Conservation (phyloP, 345 rosid genomes). For the Pistacia vera region DNA sequence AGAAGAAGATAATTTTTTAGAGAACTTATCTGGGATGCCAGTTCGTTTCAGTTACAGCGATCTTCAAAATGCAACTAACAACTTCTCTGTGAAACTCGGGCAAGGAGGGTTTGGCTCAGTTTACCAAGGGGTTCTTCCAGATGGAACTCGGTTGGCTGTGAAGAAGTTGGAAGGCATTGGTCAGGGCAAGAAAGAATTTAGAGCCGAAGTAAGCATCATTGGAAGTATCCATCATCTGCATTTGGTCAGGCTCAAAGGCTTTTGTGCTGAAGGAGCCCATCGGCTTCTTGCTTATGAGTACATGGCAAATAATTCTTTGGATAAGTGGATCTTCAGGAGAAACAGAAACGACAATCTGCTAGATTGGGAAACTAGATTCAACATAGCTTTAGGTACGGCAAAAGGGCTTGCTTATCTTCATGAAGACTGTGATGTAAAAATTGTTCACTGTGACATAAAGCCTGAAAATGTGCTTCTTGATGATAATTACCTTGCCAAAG, state of each 20-base stretch:
- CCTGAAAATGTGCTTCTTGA: conserved; percentile 93
- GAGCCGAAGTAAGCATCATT: conserved; percentile 91
- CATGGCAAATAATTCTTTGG: conserved; percentile 82
- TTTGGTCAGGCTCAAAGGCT: conserved; percentile 83
- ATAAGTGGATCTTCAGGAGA: conserved; percentile 83
- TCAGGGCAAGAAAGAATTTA: conserved; percentile 94
- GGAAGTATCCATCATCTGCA: conserved; percentile 95
- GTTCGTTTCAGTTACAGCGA: conserved; percentile 72
- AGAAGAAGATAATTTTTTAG: conserved; percentile 84
- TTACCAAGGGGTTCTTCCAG: conserved; percentile 72
- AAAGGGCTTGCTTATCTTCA: conserved; percentile 95
- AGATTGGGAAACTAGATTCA: conserved; percentile 79
- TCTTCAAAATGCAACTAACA: conserved; percentile 74
- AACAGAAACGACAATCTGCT: conserved; percentile 44
- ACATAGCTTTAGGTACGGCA: conserved; percentile 80
- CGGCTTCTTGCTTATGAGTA: conserved; percentile 88
- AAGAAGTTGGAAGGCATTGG: conserved; percentile 95
- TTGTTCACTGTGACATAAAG: conserved; percentile 90
- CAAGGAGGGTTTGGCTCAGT: conserved; percentile 98
- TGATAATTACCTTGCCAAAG: conserved; percentile 76
- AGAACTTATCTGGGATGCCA: conserved; percentile 77
- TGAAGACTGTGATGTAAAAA: conserved; percentile 81
- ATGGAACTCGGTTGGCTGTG: conserved; percentile 82
- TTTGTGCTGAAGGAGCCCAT: conserved; percentile 83
- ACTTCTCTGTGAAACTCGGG: conserved; percentile 83